Conservation (phyloP, 2,329 filamentous ascomycete species). For the Bretziella fagacearum region DNA sequence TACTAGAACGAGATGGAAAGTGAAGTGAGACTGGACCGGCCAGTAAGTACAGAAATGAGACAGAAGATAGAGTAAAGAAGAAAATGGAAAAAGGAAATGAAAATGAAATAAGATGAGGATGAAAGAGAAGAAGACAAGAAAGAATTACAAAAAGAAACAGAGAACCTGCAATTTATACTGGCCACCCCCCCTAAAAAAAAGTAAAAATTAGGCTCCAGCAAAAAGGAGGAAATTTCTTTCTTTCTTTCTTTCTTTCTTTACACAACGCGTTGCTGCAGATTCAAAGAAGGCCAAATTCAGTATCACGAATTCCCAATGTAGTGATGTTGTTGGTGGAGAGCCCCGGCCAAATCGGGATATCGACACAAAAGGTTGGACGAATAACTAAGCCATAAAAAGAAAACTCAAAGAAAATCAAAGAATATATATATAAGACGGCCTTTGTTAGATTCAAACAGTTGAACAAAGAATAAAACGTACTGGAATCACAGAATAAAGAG, state of each 20-base stretch:
- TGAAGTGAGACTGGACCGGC: slow-evolving; percentile 9
- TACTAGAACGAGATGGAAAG: slow-evolving; percentile 6
- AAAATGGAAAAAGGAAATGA: neutral
- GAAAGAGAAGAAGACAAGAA: neutral
- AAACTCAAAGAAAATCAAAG: neutral
- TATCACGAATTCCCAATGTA: slow-evolving; percentile 5
- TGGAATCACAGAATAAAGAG: neutral
- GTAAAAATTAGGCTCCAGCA: too few relatives aligned
- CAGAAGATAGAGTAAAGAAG: neutral
- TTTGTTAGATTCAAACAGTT: neutral
- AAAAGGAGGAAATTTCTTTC: neutral
- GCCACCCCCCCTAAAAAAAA: too few relatives aligned
- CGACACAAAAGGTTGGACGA: neutral
- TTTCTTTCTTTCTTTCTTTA: neutral
- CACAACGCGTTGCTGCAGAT: neutral
- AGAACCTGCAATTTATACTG: too few relatives aligned
- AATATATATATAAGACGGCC: neutral
- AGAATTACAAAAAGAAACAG: too few relatives aligned
- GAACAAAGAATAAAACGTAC: neutral
- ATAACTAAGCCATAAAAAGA: too few relatives aligned
- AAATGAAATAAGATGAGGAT: neutral
- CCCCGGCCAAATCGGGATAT: neutral
- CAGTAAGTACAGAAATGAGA: slow-evolving; percentile 4
- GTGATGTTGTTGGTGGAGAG: neutral
- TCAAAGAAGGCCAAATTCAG: neutral